These are phyloP conservation scores for Oenanthe javanica DNA, from an alignment of 140 eudicot species.

Conservation along the genomic window DNA sequence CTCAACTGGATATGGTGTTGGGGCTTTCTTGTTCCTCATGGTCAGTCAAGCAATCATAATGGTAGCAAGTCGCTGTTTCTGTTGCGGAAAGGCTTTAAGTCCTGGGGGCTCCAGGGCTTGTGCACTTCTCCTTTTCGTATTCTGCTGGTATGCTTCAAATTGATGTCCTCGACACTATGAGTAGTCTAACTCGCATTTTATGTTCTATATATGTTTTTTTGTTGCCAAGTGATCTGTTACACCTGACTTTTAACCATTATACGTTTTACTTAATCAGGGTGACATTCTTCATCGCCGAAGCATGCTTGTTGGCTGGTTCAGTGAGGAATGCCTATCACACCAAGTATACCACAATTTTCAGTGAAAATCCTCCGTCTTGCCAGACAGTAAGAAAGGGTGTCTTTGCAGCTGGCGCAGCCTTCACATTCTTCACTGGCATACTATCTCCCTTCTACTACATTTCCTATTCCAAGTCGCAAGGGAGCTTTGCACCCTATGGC, in stretches of 20 bases:
- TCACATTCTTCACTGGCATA: conserved; percentile 56
- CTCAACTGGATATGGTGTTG: conserved; percentile 76
- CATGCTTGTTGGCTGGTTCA: conserved; percentile 82
- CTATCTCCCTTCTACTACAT: conserved; percentile 68
- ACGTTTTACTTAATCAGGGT: conserved; percentile 36
- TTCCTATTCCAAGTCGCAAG: conserved; percentile 58
- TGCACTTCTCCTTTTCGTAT: conserved; percentile 61
- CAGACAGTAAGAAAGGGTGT: conserved; percentile 94
- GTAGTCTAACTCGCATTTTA: background rate
- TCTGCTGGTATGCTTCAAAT: conserved; percentile 52
- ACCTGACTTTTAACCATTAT: background rate
- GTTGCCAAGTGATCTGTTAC: background rate
- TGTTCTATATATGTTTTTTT: background rate
- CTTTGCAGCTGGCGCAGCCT: conserved; percentile 97
- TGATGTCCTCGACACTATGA: background rate
- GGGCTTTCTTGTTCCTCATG: conserved; percentile 70
- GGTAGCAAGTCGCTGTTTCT: conserved; percentile 80
- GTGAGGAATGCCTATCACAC: conserved; percentile 83
- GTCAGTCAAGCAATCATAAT: conserved; percentile 59
- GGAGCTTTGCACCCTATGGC: conserved; percentile 32
- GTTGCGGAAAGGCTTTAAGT: conserved; percentile 76
- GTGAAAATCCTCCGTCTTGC: conserved; percentile 65
- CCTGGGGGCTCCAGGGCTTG: conserved; percentile 86
- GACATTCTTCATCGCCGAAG: conserved; percentile 61
- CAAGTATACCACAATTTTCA: conserved; percentile 47